Evolutionary conservation across 352 stramenopile genomes (phyloP), one percentile per base, ranked within the genome.

Genomic region (Globisporangium abappressorium): DNA sequence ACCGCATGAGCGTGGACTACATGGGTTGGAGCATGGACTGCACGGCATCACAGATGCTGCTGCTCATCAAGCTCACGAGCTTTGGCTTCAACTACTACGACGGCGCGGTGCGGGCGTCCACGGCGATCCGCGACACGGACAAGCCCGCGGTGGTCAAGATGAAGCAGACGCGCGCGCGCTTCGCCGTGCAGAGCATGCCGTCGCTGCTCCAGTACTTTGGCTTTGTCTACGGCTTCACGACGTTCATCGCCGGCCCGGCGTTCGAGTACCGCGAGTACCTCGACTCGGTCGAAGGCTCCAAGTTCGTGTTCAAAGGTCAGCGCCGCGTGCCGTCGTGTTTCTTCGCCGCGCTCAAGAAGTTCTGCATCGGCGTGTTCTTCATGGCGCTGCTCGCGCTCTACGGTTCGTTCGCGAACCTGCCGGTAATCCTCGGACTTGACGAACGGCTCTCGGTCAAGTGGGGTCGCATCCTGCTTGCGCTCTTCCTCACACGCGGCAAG

Each of bases 21-120:
- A 93, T 98, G 76, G 88, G 88, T 65, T 95, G 84, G 82, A 94
- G 67, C 41, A 75, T 97, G 57, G 92, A 98, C 73, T 91, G 86
- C 43, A 97, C 89, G 5, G 90, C 74, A 0, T 78, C 85, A 33
- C 91, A 97, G 73, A 98, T 98, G 94, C 81, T 98, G 47, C 75
- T 99, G 28, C 94, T 98, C 34, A 98, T 99, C 87, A 99, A 99
- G 73, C 83, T 99, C 36, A 98, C 97, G 61, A 98, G 94, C 72
- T 98, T 99, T 69, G 95, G 91, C 15, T 99, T 93, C 84, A 99
- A 99, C 76, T 88, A 98, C 63, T 94, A 97, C 79, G 97, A 99
- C 74, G 95, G 95, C 41, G 81, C 79, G 1, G 74, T 91, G 28
- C 61, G 57, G 11, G 58, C 54, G 15, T 66, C 75, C 14, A 80